A percentile compares a stretch with the other conserved stretches of the same genome.
These are phyloP conservation scores for Tausonia pullulans DNA, from an alignment of 1,284 basidiomycete species.

Conservation along the genomic window DNA sequence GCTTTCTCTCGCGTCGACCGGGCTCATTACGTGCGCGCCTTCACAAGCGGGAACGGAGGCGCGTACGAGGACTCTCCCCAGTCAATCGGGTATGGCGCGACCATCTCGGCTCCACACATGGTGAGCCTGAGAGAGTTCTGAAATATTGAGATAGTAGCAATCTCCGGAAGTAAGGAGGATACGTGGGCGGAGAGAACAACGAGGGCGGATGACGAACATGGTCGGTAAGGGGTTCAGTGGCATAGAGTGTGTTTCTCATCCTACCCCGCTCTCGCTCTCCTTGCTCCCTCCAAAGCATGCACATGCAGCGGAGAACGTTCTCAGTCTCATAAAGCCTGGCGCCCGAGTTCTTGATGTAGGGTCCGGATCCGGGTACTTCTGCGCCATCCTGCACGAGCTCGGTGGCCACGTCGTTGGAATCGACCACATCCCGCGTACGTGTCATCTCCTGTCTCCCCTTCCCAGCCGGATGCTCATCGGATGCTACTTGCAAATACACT, in stretches of 20 bases:
- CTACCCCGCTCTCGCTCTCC: too few relatives aligned
- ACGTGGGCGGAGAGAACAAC: too few relatives aligned
- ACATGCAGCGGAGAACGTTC: background rate
- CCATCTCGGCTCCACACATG: slow-evolving; percentile 37
- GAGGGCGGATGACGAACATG: too few relatives aligned
- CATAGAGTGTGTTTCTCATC: too few relatives aligned
- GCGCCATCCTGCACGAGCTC: slow-evolving; percentile 63
- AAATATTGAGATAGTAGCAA: too few relatives aligned
- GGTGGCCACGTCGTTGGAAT: slow-evolving; percentile 70
- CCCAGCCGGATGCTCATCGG: background rate
- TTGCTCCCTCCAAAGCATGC: too few relatives aligned
- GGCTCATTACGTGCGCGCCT: background rate
- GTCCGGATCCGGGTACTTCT: slow-evolving; percentile 48
- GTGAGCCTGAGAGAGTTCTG: too few relatives aligned
- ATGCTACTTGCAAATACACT: too few relatives aligned
- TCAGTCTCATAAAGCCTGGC: background rate
- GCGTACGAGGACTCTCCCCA: slow-evolving; percentile 14
- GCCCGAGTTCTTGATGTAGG: slow-evolving; percentile 33
- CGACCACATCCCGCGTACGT: slow-evolving; percentile 65
- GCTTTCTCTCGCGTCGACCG: background rate
- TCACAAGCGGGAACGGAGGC: background rate
- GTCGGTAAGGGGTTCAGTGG: too few relatives aligned
- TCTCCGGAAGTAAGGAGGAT: too few relatives aligned
- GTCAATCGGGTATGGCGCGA: slow-evolving; percentile 33
- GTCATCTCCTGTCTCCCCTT: too few relatives aligned